These are phyloP conservation scores for Apophysomyces elegans DNA, from an alignment of 371 early-diverging fungal genomes.

Conservation along the genomic window DNA sequence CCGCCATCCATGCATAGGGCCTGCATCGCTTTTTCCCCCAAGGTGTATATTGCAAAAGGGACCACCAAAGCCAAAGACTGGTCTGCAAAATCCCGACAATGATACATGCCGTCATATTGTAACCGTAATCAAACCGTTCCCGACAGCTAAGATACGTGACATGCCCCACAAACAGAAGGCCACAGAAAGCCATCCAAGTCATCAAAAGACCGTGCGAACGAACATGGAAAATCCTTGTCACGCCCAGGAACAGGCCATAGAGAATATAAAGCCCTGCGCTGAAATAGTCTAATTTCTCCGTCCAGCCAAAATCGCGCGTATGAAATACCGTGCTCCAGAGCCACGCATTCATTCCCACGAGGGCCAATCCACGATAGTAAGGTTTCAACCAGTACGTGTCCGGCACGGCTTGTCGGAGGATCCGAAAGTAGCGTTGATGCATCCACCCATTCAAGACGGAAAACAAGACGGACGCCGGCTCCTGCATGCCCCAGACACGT, in stretches of 20 bases:
- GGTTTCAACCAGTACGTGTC: slow-evolving; percentile 59
- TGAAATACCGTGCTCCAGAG: slow-evolving; percentile 95
- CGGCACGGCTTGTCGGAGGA: slow-evolving; percentile 49
- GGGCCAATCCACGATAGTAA: slow-evolving; percentile 59
- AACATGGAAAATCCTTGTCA: slow-evolving; percentile 63
- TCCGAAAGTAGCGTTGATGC: slow-evolving; percentile 65
- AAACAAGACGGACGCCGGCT: slow-evolving; percentile 91
- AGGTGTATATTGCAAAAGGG: slow-evolving; percentile 37
- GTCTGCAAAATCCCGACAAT: slow-evolving; percentile 75
- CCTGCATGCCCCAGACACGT: slow-evolving; percentile 89
- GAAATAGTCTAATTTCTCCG: slow-evolving; percentile 95
- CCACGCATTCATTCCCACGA: slow-evolving; percentile 85
- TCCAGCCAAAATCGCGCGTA: slow-evolving; percentile 79
- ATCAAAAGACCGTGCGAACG: slow-evolving; percentile 34
- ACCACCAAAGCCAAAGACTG: slow-evolving; percentile 69
- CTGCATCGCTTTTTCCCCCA: not conserved
- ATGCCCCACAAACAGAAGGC: slow-evolving; percentile 44
- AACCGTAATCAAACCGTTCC: slow-evolving; percentile 83
- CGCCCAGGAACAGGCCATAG: slow-evolving; percentile 64
- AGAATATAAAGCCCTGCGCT: slow-evolving; percentile 83
- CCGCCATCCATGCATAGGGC: slow-evolving; percentile 7
- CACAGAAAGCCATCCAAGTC: slow-evolving; percentile 47
- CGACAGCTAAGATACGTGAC: slow-evolving; percentile 68
- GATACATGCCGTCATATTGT: slow-evolving; percentile 90
- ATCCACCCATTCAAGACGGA: slow-evolving; percentile 84